These are phyloP conservation scores for Phytophthora pinifolia DNA, from an alignment of 352 stramenopile genomes.

Conservation along the genomic window DNA sequence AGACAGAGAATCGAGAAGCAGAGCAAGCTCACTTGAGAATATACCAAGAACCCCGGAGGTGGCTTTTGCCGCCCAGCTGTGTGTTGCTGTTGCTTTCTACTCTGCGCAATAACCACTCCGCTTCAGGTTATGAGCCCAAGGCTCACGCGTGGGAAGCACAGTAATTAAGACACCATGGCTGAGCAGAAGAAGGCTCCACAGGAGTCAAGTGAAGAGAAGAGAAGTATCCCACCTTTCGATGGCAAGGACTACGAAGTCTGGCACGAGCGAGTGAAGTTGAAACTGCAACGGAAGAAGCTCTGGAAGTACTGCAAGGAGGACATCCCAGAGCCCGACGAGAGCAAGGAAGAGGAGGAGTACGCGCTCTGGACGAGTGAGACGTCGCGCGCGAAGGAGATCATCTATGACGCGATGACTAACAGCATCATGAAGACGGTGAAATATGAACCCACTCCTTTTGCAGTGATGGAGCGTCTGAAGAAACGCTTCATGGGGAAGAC, in stretches of 20 bases:
- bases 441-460: constrained; percentile 1
- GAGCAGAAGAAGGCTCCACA: too few relatives aligned
- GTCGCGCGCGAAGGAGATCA: constrained; percentile 2
- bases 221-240: constrained; percentile 8
- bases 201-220: too few relatives aligned
- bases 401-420: constrained; percentile 13
- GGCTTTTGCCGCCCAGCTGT: too few relatives aligned
- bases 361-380: not conserved
- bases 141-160: too few relatives aligned
- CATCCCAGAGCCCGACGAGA: not conserved
- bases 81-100: too few relatives aligned
- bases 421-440: constrained; percentile 19
- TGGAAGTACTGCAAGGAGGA: constrained; percentile 10
- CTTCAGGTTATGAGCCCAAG: too few relatives aligned
- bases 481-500: not conserved
- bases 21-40: too few relatives aligned
- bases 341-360: constrained; percentile 1
- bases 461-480: constrained; percentile 12
- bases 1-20: too few relatives aligned
- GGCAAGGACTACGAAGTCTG: constrained; percentile 15
- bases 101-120: too few relatives aligned
- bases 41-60: too few relatives aligned
- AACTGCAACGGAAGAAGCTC: constrained; percentile 5
- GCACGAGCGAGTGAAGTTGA: constrained; percentile 6
- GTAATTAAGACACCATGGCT: too few relatives aligned